Percentiles rank a stretch among this genome's conserved stretches.
Conservation (phyloP, 73 alveolate genomes). For the Paramecium caudatum region DNA sequence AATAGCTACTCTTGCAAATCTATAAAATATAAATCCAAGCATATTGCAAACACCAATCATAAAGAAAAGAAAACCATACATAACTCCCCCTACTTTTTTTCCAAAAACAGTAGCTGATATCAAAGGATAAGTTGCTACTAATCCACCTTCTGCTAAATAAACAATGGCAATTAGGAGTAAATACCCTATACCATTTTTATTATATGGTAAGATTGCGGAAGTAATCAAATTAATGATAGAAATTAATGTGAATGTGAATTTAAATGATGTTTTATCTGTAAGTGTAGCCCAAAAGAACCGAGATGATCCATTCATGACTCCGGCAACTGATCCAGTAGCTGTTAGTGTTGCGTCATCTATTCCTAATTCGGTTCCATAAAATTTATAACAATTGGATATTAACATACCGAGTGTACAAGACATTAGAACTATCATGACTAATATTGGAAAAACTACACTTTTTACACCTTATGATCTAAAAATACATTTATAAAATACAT, state of each 20-base stretch:
- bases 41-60: constrained; percentile 46
- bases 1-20: neutral
- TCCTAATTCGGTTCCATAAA: constrained; percentile 50
- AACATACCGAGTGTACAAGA: constrained; percentile 27
- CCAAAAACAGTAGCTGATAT: neutral
- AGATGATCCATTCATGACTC: constrained; percentile 59
- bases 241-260: constrained; percentile 42
- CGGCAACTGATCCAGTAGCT: constrained; percentile 55
- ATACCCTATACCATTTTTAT: constrained; percentile 35
- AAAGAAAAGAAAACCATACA: constrained; percentile 35
- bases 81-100: constrained; percentile 12
- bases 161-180: neutral
- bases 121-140: constrained; percentile 22
- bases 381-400: constrained; percentile 48
- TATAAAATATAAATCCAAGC: neutral
- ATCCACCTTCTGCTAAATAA: constrained; percentile 61
- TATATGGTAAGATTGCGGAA: constrained; percentile 25
- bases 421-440: neutral
- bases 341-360: constrained; percentile 52
- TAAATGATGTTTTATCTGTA: constrained; percentile 8
- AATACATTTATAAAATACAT: neutral
- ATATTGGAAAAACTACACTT: neutral
- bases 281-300: constrained; percentile 61
- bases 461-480: constrained; percentile 34
- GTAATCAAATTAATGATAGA: constrained; percentile 43